Evolutionary conservation across 192 early-diverging fungal genomes (phyloP).

Genomic region (Rhizoclosmatium globosum): DNA sequence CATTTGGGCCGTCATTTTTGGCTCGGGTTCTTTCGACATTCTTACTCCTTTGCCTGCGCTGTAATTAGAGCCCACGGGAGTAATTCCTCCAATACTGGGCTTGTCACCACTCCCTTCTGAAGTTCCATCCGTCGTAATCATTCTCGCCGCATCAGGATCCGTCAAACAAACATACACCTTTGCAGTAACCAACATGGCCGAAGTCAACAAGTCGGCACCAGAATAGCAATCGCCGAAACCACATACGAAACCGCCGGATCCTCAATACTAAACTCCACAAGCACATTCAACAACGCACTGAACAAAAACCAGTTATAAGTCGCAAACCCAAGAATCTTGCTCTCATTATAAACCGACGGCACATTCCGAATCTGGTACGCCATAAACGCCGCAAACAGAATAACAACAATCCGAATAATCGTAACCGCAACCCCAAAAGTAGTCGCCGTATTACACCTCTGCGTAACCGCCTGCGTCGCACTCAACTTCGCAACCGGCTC

Average conservation of each 20-base stretch:
- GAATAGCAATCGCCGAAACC: not conserved
- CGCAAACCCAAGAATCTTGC: constrained; percentile 17
- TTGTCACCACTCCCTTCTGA: not conserved
- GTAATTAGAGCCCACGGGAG: not conserved
- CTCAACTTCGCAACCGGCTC: not conserved
- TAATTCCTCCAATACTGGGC: not conserved
- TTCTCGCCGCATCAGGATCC: constrained; percentile 1
- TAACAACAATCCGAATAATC: constrained; percentile 18
- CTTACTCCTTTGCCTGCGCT: not conserved
- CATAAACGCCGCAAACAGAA: not conserved
- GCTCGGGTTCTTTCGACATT: not conserved
- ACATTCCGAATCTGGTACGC: constrained; percentile 22
- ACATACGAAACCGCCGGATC: not conserved
- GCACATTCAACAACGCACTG: constrained; percentile 12
- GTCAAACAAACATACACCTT: constrained; percentile 11
- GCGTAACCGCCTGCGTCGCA: not conserved
- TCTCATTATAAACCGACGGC: constrained; percentile 19
- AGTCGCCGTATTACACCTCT: constrained; percentile 4
- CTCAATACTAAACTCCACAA: not conserved
- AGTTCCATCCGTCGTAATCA: not conserved
- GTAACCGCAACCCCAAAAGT: not conserved
- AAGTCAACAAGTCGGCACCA: not conserved
- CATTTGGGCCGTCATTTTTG: not conserved
- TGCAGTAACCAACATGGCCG: not conserved
- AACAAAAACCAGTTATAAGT: constrained; percentile 19